Evolutionary conservation across 1,284 basidiomycete genomes (phyloP).

Genomic region (Ceratobasidium sp.): DNA sequence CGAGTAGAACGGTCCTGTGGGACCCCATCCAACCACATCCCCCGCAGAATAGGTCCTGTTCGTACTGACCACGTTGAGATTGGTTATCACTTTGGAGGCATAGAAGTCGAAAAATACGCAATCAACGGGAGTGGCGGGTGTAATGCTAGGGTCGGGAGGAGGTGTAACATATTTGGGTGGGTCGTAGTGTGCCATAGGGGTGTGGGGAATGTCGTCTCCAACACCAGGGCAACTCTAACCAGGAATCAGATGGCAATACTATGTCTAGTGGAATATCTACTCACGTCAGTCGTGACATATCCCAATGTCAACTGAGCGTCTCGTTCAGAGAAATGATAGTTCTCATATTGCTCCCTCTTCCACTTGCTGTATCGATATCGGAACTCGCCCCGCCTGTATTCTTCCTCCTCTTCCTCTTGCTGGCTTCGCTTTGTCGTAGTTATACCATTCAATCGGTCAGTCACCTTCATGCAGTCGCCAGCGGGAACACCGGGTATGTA

Average conservation of each 20-base stretch:
- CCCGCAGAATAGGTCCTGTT: constrained; percentile 57
- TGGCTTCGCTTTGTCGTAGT: constrained; percentile 57
- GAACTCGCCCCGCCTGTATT: constrained; percentile 42
- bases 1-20: constrained; percentile 44
- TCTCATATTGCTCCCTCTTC: constrained; percentile 36
- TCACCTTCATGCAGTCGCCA: constrained; percentile 59
- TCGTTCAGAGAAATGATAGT: constrained; percentile 7
- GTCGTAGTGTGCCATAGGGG: constrained; percentile 62
- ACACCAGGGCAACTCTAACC: constrained; percentile 69
- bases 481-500: constrained; percentile 56
- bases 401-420: constrained; percentile 62
- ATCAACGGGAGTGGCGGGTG: constrained; percentile 62
- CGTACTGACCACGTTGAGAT: constrained; percentile 64
- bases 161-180: constrained; percentile 62
- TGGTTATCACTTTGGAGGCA: constrained; percentile 57
- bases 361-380: constrained; percentile 30
- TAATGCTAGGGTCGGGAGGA: constrained; percentile 56
- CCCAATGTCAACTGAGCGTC: constrained; percentile 63
- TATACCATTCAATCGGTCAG: constrained; percentile 58
- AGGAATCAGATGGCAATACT: too few relatives aligned
- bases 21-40: constrained; percentile 62
- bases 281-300: constrained; percentile 75
- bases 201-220: constrained; percentile 72
- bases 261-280: constrained; percentile 46
- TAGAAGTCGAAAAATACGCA: constrained; percentile 76